Evolutionary conservation across 1,139 yeast species (phyloP), one percentile per base, ranked within the genome.

Genomic region (Pichia sp.): DNA sequence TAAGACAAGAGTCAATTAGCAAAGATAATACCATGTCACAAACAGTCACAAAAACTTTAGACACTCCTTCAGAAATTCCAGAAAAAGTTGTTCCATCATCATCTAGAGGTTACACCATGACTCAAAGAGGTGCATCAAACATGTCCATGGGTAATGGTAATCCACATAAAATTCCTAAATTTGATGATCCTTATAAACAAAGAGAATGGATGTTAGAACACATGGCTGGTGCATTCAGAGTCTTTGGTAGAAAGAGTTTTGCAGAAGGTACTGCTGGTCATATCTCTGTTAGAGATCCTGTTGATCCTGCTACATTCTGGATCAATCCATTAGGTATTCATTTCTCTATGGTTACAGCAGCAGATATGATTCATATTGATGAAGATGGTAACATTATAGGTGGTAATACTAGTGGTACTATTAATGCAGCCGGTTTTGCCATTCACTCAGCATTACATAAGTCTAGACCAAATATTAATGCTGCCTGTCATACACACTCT

Each of bases 401-500:
- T 56, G 64, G 63, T 28, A 55, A 56, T 41, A 53, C 49, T 17
- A 72, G 69, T 20, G 83, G 91, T 2, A 53, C 56, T 15, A 78
- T 86, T 50, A 86, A 87, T 60, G 80, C 85, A 22, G 94, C 96
- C 3, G 96, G 95, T 0, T 86, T 86, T 69, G 79, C 81, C 52
- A 86, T 86, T 65, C 96, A 86, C 60, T 79, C 86, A 1, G 90
- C 87, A 18, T 64, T 86, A 34, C 95, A 86, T 67, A 75, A 74
- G 60, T 85, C 88, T 9, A 75, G 94, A 51, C 93, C 91, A 2
- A 91, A 87, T 57, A 83, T 86, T 18, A 71, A 80, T 57, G 93
- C 94, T 21, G 95, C 94, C 3, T 84, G 93, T 61, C 96, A 86
- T 63, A 76, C 90, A 8, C 96, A 86, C 59, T 83, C 91, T 3